Evolutionary conservation across 768 basidiomycete genomes (phyloP), one percentile per base, ranked within the genome.

Genomic region (Pisolithus marmoratus): DNA sequence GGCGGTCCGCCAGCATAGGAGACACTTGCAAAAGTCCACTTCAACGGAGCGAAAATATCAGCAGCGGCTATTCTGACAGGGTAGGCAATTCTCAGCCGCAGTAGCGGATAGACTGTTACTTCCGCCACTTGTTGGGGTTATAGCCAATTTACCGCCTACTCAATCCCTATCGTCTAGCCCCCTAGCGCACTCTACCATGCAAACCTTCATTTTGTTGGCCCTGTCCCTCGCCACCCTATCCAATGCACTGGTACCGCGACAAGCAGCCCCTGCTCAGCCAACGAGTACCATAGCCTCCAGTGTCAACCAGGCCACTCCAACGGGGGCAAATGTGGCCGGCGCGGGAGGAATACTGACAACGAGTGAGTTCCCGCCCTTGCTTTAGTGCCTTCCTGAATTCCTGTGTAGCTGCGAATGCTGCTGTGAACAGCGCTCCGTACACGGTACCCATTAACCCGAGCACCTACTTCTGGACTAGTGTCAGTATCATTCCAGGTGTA

Each of bases 401-500:
- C 22, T 45, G 36, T 46, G 19, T 22, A 51, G 38, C 41, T 26
- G 40, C 17, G 14, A 51, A 38, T 23, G 50, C 23, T 38, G 50
- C 50, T 38, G 43, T 51, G 7, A 45, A 51, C 43, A 51, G 43
- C 17, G 23, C 42, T 3, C 50, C 50, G 2, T 51, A 51, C 43
- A 45, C 50, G 14, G 50, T 51, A 5, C 43, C 47, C 36, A 48
- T 48, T 6, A 44, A 53, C 48, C 40, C 52, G 19, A 22, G 23
- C 38, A 53, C 52, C 29, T 53, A 27, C 47, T 53, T 53, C 29
- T 53, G 52, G 52, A 53, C 52, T 31, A 53, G 52, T 24, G 40
- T 44, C 34, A 48, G 24, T 36, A 43, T 53, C 26, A 4, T 20
- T 8, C 52, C 52, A 17, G 52, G 52, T 48, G 47, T 48, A 27